Percentiles rank a stretch among this genome's conserved stretches.
phyloP scores from a whole-genome alignment of 495 filamentous ascomycete species.

The Aspergillus mulundensis region DNA sequence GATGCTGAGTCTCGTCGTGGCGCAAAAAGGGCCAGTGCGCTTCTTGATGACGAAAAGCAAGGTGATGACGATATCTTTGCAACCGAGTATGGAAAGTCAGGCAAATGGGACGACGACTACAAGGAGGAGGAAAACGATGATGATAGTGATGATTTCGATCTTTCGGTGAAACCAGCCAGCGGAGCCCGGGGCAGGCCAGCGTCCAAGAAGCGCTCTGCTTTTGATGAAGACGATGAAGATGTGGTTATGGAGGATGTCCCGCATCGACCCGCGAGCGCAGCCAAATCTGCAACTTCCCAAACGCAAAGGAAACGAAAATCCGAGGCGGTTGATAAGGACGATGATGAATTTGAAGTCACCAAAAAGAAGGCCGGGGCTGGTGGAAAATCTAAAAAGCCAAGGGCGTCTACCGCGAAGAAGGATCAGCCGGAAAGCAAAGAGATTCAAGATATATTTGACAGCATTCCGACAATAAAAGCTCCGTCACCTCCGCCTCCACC shows the following conservation, averaged over 20 bases:
- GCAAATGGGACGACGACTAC: slow-evolving; percentile 66
- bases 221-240: slow-evolving; percentile 43
- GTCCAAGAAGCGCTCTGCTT: slow-evolving; percentile 44
- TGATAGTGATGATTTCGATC: slow-evolving; percentile 43
- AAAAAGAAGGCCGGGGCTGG: slow-evolving; percentile 35
- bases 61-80: slow-evolving; percentile 72
- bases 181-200: slow-evolving; percentile 18
- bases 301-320: slow-evolving; percentile 56
- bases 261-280: slow-evolving; percentile 32
- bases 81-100: slow-evolving; percentile 54
- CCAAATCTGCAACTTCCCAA: slow-evolving; percentile 27
- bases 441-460: slow-evolving; percentile 80
- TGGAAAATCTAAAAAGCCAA: slow-evolving; percentile 53
- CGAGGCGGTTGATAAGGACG: slow-evolving; percentile 44
- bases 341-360: slow-evolving; percentile 22
- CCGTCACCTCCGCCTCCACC: slow-evolving; percentile 81
- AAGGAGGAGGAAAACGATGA: slow-evolving; percentile 61
- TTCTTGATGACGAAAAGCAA: slow-evolving; percentile 58
- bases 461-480: slow-evolving; percentile 73
- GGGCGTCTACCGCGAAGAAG: slow-evolving; percentile 58
- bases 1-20: slow-evolving; percentile 32
- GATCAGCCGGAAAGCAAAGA: slow-evolving; percentile 57
- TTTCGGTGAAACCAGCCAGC: slow-evolving; percentile 35
- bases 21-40: slow-evolving; percentile 28
- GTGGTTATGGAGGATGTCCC: slow-evolving; percentile 45